A percentile compares a stretch with the other conserved stretches of the same genome.
Evolutionary conservation across 192 early-diverging fungal genomes (phyloP).

Genomic region (Coemansia sp.): DNA sequence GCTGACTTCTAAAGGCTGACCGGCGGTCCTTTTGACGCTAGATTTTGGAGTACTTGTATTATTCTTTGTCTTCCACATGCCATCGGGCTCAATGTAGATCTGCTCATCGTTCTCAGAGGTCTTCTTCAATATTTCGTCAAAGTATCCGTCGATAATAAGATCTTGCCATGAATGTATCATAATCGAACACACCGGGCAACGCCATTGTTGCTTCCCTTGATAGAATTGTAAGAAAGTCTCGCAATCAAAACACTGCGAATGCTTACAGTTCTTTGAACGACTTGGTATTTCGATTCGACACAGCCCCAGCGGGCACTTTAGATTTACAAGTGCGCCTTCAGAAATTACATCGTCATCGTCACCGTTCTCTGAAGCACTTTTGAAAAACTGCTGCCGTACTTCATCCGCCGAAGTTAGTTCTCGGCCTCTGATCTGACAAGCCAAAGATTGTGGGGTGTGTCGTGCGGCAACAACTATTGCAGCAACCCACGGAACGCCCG

Average conservation of each 20-base stretch:
- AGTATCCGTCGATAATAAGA: constrained; percentile 69
- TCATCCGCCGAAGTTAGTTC: constrained; percentile 14
- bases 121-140: constrained; percentile 40
- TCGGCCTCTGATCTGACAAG: constrained; percentile 17
- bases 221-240: constrained; percentile 72
- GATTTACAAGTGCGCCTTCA: constrained; percentile 62
- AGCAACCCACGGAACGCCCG: constrained; percentile 8
- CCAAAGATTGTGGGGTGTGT: constrained; percentile 29
- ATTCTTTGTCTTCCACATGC: constrained; percentile 37
- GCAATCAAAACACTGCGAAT: constrained; percentile 85
- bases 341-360: constrained; percentile 69
- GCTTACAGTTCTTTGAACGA: constrained; percentile 63
- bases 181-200: constrained; percentile 74
- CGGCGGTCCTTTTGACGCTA: constrained; percentile 19
- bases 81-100: constrained; percentile 41
- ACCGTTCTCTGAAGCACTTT: constrained; percentile 45
- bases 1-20: constrained; percentile 14
- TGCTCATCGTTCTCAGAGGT: constrained; percentile 36
- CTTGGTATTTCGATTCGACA: constrained; percentile 65
- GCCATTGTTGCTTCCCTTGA: constrained; percentile 64
- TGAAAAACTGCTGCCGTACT: constrained; percentile 45
- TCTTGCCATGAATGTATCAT: constrained; percentile 53
- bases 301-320: constrained; percentile 73
- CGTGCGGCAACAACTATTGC: constrained; percentile 21
- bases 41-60: constrained; percentile 38